Evolutionary conservation across 805 yeast species (phyloP).

Genomic region (Schwanniomyces polymorphus): DNA sequence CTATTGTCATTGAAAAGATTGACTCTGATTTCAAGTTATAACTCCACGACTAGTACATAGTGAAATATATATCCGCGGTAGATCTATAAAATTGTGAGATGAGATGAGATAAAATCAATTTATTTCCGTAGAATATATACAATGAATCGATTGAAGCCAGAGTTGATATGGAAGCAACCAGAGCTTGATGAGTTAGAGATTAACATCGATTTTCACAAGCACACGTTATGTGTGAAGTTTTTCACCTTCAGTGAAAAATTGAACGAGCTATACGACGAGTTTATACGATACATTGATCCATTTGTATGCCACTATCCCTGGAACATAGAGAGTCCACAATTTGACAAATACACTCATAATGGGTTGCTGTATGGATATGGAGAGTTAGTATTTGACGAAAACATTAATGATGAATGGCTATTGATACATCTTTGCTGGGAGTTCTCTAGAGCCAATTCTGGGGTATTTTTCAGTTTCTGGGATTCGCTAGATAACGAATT

Average conservation of each 20-base stretch:
- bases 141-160: constrained; percentile 4
- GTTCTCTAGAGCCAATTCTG: constrained; percentile 28
- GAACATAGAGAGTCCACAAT: constrained; percentile 7
- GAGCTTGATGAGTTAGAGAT: constrained; percentile 4
- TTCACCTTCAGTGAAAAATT: constrained; percentile 4
- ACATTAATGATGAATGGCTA: constrained; percentile 46
- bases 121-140: neutral
- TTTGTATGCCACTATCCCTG: constrained; percentile 22
- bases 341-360: constrained; percentile 4
- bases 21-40: constrained; percentile 38
- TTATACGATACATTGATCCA: constrained; percentile 13
- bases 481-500: constrained; percentile 59
- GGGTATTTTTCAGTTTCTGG: constrained; percentile 42
- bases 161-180: constrained; percentile 11
- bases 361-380: constrained; percentile 35
- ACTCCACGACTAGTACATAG: constrained; percentile 2
- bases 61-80: neutral
- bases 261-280: neutral
- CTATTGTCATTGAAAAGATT: constrained; percentile 79
- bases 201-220: constrained; percentile 6
- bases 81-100: neutral
- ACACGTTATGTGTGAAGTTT: constrained; percentile 6
- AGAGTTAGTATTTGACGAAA: constrained; percentile 43
- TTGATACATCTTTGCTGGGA: constrained; percentile 39
- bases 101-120: neutral